A percentile compares a stretch with the other conserved stretches of the same genome.
Evolutionary conservation across 164 flowering plant species (phyloP).

Genomic region (Brasenia schreberi): DNA sequence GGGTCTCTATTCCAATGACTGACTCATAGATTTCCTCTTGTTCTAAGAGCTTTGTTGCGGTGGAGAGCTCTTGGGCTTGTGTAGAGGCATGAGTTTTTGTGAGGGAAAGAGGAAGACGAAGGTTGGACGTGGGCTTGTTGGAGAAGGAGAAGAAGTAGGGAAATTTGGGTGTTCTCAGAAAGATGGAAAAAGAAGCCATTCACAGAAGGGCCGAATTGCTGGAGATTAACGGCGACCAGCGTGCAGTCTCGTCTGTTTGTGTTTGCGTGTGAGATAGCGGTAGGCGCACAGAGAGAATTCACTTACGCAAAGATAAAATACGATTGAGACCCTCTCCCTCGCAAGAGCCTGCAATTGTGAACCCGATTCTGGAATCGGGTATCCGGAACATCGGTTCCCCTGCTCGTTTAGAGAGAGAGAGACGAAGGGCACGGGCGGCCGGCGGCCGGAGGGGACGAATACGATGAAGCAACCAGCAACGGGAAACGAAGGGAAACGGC

Average conservation of each 20-base stretch:
- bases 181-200: background rate
- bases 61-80: slow-evolving; percentile 4
- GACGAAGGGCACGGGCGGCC: too few species aligned
- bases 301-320: too few species aligned
- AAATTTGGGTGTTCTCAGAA: background rate
- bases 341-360: too few species aligned
- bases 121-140: background rate
- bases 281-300: too few species aligned
- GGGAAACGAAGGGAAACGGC: too few species aligned
- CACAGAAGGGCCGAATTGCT: background rate
- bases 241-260: background rate
- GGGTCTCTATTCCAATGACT: slow-evolving; percentile 88
- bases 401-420: too few species aligned
- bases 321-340: too few species aligned
- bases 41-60: slow-evolving; percentile 12
- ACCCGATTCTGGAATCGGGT: too few species aligned
- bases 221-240: background rate
- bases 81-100: background rate
- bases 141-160: background rate
- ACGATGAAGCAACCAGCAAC: too few species aligned
- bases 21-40: slow-evolving; percentile 52
- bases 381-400: too few species aligned
- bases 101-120: background rate
- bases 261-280: too few species aligned
- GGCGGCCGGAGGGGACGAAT: too few species aligned